Conservation (phyloP, 495 filamentous ascomycete genomes). For the Xylaria castorea region DNA sequence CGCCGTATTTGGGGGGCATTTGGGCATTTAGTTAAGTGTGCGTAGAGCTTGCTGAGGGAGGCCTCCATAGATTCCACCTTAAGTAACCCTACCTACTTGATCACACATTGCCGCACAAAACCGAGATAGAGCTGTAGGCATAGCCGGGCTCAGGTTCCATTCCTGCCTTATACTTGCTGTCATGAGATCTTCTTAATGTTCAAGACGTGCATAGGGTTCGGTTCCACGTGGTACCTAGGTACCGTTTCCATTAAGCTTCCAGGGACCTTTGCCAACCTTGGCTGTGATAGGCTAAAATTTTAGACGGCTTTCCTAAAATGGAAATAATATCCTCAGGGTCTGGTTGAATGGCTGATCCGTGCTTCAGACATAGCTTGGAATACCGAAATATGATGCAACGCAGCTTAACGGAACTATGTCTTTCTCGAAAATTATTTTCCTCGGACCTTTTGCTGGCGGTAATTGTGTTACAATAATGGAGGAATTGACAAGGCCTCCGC, state of each 20-base stretch:
- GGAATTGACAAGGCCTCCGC: neutral
- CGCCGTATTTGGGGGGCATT: constrained; percentile 2
- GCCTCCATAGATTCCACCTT: neutral
- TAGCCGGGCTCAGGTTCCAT: neutral
- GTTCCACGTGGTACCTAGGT: constrained; percentile 14
- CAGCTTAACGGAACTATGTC: neutral
- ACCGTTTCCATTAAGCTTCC: neutral
- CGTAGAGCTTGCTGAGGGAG: constrained; percentile 2
- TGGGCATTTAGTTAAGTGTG: neutral
- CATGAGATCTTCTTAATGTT: neutral
- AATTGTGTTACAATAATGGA: neutral
- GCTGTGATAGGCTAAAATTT: constrained; percentile 5
- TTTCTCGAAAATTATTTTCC: neutral
- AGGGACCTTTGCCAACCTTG: neutral
- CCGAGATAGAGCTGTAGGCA: neutral
- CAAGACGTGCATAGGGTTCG: neutral
- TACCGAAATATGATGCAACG: neutral
- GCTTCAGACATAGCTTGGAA: neutral
- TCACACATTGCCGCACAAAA: neutral
- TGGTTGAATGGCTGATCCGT: neutral
- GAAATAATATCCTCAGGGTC: constrained; percentile 6
- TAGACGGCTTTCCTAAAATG: constrained; percentile 8
- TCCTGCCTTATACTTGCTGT: neutral
- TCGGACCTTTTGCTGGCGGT: neutral
- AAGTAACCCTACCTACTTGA: neutral